phyloP scores from a whole-genome alignment of 1,284 basidiomycete species.

The Athelia sp. region DNA sequence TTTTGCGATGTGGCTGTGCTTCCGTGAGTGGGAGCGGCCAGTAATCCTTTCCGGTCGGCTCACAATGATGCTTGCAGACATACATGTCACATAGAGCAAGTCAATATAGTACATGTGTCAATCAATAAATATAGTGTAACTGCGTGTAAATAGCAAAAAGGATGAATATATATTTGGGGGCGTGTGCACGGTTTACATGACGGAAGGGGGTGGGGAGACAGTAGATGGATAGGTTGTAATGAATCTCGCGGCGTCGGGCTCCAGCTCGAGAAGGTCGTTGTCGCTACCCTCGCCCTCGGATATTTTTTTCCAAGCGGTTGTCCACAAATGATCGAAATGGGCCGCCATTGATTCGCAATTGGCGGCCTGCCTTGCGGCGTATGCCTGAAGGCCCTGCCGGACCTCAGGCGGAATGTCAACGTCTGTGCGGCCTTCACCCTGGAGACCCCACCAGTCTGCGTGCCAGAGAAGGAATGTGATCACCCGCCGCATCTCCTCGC shows the following conservation, averaged over 20 bases:
- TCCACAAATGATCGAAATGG: neutral
- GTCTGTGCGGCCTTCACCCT: neutral
- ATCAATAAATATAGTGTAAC: too few relatives aligned
- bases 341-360: neutral
- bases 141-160: neutral
- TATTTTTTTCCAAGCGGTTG: neutral
- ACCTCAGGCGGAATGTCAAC: neutral
- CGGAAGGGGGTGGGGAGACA: neutral
- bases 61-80: too few relatives aligned
- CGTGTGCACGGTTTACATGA: neutral
- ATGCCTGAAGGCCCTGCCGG: neutral
- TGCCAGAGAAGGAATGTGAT: conserved; percentile 9
- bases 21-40: too few relatives aligned
- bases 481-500: conserved; percentile 18
- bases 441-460: conserved; percentile 13
- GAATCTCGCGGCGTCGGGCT: too few relatives aligned
- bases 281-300: neutral
- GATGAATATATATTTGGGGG: neutral
- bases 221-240: too few relatives aligned
- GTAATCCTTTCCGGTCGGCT: too few relatives aligned
- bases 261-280: neutral
- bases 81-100: too few relatives aligned
- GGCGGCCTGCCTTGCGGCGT: neutral
- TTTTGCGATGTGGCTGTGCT: too few relatives aligned
- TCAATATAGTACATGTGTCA: too few relatives aligned